phyloP scores from a whole-genome alignment of 371 early-diverging fungal genomes.

The Mucor sp. region DNA sequence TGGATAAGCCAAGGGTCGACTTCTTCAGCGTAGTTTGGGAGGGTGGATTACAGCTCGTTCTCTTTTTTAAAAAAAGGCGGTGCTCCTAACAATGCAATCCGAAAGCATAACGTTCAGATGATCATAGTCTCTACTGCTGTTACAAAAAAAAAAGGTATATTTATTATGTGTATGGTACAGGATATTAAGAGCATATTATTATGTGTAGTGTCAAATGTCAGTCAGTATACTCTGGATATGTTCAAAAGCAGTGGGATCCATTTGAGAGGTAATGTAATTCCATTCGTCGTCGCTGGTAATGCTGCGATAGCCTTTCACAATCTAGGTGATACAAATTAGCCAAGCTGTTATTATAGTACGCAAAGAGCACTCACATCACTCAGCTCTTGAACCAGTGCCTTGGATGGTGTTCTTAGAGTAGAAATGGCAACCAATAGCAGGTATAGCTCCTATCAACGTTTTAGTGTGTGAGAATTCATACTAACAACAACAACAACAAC shows the following conservation, averaged over 20 bases:
- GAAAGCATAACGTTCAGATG: too few relatives aligned
- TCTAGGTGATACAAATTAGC: not conserved
- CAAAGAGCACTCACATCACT: conserved; percentile 8
- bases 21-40: too few relatives aligned
- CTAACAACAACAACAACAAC: not conserved
- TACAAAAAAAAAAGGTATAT: too few relatives aligned
- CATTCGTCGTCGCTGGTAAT: conserved; percentile 3
- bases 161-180: not conserved
- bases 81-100: too few relatives aligned
- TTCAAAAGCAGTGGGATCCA: not conserved
- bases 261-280: not conserved
- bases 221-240: not conserved
- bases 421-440: conserved; percentile 14
- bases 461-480: not conserved
- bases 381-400: conserved; percentile 1
- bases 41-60: too few relatives aligned
- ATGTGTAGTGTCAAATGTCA: not conserved
- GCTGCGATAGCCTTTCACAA: conserved; percentile 3
- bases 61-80: too few relatives aligned
- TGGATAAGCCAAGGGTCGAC: too few relatives aligned
- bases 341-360: not conserved
- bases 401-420: conserved; percentile 4
- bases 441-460: conserved; percentile 6
- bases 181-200: not conserved
- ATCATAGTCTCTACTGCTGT: too few relatives aligned